Conservation (phyloP, 768 basidiomycete genomes). For the Ramaria rubella region DNA sequence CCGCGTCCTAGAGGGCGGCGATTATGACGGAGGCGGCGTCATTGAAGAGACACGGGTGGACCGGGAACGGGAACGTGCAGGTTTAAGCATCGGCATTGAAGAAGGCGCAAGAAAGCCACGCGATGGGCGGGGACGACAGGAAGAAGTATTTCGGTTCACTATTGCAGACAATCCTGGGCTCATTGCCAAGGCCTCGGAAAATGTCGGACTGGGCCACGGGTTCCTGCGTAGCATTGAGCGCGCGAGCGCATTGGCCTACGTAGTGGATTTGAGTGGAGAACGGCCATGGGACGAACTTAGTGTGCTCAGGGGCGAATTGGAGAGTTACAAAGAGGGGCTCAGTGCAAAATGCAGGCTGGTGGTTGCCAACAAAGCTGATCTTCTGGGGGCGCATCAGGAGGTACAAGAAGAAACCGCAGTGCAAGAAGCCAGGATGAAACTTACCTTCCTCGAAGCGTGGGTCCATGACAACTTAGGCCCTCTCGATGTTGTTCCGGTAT, state of each 20-base stretch:
- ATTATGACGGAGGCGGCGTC: slow-evolving; percentile 36
- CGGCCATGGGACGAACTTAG: slow-evolving; percentile 73
- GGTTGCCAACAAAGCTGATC: slow-evolving; percentile 92
- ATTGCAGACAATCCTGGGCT: slow-evolving; percentile 97
- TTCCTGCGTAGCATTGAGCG: slow-evolving; percentile 93
- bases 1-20: slow-evolving; percentile 62
- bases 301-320: slow-evolving; percentile 74
- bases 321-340: slow-evolving; percentile 74
- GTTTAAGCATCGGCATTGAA: slow-evolving; percentile 10
- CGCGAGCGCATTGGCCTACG: slow-evolving; percentile 82
- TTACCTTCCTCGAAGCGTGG: background rate
- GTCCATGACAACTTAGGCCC: slow-evolving; percentile 22
- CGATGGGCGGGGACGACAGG: background rate
- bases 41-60: slow-evolving; percentile 17
- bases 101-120: slow-evolving; percentile 8
- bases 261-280: slow-evolving; percentile 76
- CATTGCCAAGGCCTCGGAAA: slow-evolving; percentile 74
- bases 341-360: slow-evolving; percentile 72
- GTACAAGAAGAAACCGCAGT: slow-evolving; percentile 10
- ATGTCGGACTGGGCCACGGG: slow-evolving; percentile 88
- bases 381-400: slow-evolving; percentile 44
- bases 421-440: slow-evolving; percentile 13
- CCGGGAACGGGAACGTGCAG: slow-evolving; percentile 9
- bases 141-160: slow-evolving; percentile 82
- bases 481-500: slow-evolving; percentile 72